Base-by-base conservation (phyloP, 768 basidiomycete genomes). In the Lactarius trivialis region DNA sequence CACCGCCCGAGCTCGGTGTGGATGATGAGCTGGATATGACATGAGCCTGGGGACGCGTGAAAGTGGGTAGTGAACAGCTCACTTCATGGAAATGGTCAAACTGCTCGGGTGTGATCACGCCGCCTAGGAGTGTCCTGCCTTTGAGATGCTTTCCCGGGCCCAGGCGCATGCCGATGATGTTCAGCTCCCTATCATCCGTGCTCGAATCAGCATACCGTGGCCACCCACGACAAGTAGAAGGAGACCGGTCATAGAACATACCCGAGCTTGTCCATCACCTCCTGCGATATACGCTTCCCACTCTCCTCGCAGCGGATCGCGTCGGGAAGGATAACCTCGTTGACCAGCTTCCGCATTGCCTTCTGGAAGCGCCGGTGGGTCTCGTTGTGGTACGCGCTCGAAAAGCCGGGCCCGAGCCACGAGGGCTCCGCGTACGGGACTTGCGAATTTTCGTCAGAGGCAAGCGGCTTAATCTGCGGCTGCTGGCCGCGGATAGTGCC, bases 81-180 rank as follows among this genome's bases (percentile, higher is more conserved):
- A 86, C 88, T 78, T 92, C 95, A 70, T 97, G 88, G 80, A 98
- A 98, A 70, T 95, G 94, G 73, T 97, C 91, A 68, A 89, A 98
- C 67, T 94, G 87, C 70, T 91, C 90, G 4, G 89, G 85, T 55
- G 82, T 83, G 50, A 91, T 80, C 21, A 84, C 73, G 12, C 92
- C 93, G 30, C 84, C 88, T 74, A 93, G 84, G 1, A 97, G 75
- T 12, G 77, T 82, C 41, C 83, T 80, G 0, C 93, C 92, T 70
- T 89, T 77, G 24, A 97, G 81, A 70, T 95, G 91, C 72, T 91
- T 91, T 21, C 91, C 91, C 3, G 93, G 93, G 2, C 94, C 94
- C 56, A 94, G 79, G 5, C 93, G 84, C 93, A 97, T 95, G 7
- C 90, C 86, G 55, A 91, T 85, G 48, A 95, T 78, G 72, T 92